phyloP scores from a whole-genome alignment of 2,329 filamentous ascomycete species.

The Geosmithia morbida region DNA sequence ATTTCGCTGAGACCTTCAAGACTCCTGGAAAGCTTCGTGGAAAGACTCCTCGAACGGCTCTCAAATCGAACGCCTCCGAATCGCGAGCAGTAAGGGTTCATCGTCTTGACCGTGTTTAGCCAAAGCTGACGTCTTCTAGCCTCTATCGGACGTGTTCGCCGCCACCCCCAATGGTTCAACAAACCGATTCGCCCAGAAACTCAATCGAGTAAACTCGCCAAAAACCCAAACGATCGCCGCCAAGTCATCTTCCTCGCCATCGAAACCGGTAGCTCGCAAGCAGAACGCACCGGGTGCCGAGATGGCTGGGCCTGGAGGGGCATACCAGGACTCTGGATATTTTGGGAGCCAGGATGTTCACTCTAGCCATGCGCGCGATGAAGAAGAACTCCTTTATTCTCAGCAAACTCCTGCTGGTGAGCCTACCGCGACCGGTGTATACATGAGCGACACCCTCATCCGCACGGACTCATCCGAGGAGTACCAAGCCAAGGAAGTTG shows the following conservation, averaged over 20 bases:
- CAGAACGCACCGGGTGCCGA: constrained; percentile 17
- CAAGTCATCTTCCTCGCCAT: constrained; percentile 16
- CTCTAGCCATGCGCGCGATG: constrained; percentile 2
- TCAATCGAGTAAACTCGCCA: constrained; percentile 35
- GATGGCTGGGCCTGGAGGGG: constrained; percentile 8
- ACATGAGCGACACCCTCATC: not conserved
- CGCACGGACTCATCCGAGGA: constrained; percentile 17
- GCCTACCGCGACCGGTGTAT: not conserved
- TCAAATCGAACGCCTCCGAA: constrained; percentile 44
- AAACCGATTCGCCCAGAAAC: constrained; percentile 37
- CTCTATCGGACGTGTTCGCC: constrained; percentile 44
- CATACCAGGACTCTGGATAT: constrained; percentile 50
- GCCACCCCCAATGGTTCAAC: constrained; percentile 37
- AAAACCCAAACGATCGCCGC: constrained; percentile 43
- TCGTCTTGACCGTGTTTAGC: constrained; percentile 1
- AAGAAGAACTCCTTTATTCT: constrained; percentile 4
- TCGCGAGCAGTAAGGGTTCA: constrained; percentile 44
- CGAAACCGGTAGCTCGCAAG: constrained; percentile 16
- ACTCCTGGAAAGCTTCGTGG: constrained; percentile 73
- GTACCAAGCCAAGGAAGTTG: constrained; percentile 26
- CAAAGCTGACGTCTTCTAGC: constrained; percentile 25
- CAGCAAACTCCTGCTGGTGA: not conserved
- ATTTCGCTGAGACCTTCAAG: constrained; percentile 92
- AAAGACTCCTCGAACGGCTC: constrained; percentile 61
- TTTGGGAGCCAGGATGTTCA: constrained; percentile 46